These are phyloP conservation scores for Rehmannia glutinosa DNA, from an alignment of 257 asterid genomes.

Conservation along the genomic window DNA sequence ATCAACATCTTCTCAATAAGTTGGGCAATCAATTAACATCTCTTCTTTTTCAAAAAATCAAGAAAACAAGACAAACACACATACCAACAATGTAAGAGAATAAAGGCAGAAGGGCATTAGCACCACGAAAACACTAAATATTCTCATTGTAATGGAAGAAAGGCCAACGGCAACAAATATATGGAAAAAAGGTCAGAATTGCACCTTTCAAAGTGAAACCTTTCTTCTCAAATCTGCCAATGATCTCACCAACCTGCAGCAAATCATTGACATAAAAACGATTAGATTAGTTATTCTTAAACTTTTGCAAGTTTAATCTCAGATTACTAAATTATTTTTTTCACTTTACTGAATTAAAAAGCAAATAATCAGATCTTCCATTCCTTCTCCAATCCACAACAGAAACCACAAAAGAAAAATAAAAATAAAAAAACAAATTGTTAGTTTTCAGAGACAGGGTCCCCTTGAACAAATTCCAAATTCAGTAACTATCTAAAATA, in stretches of 20 bases:
- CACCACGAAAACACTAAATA: neutral
- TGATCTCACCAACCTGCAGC: constrained; percentile 74
- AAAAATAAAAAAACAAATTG: neutral
- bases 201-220: constrained; percentile 81
- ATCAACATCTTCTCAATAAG: neutral
- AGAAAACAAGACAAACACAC: neutral
- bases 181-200: too few relatives aligned
- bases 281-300: neutral
- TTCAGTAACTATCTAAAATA: too few relatives aligned
- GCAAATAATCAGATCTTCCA: neutral
- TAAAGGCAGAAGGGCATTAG: neutral
- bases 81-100: neutral
- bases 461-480: too few relatives aligned
- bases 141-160: neutral
- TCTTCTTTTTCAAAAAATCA: neutral
- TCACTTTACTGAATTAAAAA: neutral
- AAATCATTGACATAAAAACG: neutral
- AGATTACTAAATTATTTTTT: neutral
- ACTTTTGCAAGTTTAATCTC: neutral
- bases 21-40: constrained; percentile 3
- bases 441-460: too few relatives aligned
- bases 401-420: too few relatives aligned
- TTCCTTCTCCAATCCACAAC: neutral
- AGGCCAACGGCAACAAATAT: neutral
- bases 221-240: constrained; percentile 79